Evolutionary conservation across 1,284 basidiomycete species (phyloP).

Genomic region (Ustilago crameri): DNA sequence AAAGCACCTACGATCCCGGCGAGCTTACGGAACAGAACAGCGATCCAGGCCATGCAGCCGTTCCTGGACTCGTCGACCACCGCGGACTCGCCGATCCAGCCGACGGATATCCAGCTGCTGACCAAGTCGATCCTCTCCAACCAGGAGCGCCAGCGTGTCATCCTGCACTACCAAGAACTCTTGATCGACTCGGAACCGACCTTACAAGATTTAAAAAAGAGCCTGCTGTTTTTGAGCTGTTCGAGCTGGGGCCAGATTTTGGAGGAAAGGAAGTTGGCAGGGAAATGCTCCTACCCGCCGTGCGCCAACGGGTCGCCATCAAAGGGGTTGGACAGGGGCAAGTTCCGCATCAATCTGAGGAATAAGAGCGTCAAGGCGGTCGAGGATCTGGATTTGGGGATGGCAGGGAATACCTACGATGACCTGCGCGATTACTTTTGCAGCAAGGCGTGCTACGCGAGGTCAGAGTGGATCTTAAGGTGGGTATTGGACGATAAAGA

Average conservation of each 20-base stretch:
- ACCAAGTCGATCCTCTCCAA: slow-evolving; percentile 44
- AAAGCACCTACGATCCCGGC: neutral
- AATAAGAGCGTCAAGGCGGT: slow-evolving; percentile 19
- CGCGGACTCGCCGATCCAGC: slow-evolving; percentile 24
- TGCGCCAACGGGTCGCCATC: slow-evolving; percentile 24
- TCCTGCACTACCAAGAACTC: slow-evolving; percentile 29
- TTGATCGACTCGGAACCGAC: slow-evolving; percentile 21
- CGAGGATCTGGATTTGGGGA: slow-evolving; percentile 20
- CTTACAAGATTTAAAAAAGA: slow-evolving; percentile 15
- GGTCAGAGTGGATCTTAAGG: slow-evolving; percentile 41
- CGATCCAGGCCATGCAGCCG: slow-evolving; percentile 33
- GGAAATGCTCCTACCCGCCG: slow-evolving; percentile 27
- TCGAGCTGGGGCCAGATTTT: slow-evolving; percentile 39
- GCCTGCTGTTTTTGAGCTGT: slow-evolving; percentile 18
- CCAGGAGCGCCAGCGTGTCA: slow-evolving; percentile 30
- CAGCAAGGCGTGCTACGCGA: slow-evolving; percentile 24
- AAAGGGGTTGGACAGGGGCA: neutral
- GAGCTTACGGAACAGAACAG: slow-evolving; percentile 3
- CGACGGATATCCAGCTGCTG: slow-evolving; percentile 51
- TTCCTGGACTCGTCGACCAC: slow-evolving; percentile 34
- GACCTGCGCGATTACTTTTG: slow-evolving; percentile 35
- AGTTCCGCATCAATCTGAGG: slow-evolving; percentile 25
- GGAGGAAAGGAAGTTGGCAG: slow-evolving; percentile 33
- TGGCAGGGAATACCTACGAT: slow-evolving; percentile 32
- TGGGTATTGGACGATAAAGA: slow-evolving; percentile 40